Evolutionary conservation across 2,329 filamentous ascomycete genomes (phyloP), one percentile per base, ranked within the genome.

Genomic region (Xylariaceae sp.): DNA sequence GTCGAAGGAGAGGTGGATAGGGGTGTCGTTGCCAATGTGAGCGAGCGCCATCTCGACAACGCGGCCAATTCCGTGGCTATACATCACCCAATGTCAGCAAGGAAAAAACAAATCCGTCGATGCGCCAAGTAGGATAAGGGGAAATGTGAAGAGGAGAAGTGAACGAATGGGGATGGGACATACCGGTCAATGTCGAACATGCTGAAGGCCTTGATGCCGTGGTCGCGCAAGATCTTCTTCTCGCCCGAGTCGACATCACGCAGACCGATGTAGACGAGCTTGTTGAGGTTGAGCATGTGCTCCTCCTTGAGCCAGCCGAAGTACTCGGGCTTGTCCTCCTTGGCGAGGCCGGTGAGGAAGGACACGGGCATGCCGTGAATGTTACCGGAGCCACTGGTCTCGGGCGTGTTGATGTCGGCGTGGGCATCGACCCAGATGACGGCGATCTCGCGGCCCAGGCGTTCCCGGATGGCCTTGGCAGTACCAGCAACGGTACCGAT

Each of bases 391-490:
- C 83, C 89, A 65, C 88, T 93, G 52, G 85, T 88, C 82, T 97
- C 92, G 56, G 93, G 94, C 1, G 90, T 92, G 78, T 99, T 99
- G 80, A 99, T 97, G 75, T 99, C 94, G 57, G 93, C 88, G 75
- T 99, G 94, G 30, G 94, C 94, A 75, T 99, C 94, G 37, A 99
- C 94, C 94, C 94, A 99, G 74, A 99, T 95, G 59, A 99, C 90
- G 10, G 92, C 94, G 64, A 97, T 87, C 69, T 97, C 93, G 58
- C 88, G 82, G 50, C 80, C 85, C 60, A 96, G 78, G 15, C 93
- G 80, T 80, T 99, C 92, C 60, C 90, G 85, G 47, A 90, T 87
- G 0, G 93, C 94, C 77, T 88, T 90, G 41, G 92, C 90, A 1
- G 88, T 90, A 47, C 94, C 94, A 34, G 88, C 88, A 67, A 99